A percentile compares a stretch with the other conserved stretches of the same genome.
Evolutionary conservation across 371 early-diverging fungal genomes (phyloP).

Genomic region (Lichtheimia corymbifera): DNA sequence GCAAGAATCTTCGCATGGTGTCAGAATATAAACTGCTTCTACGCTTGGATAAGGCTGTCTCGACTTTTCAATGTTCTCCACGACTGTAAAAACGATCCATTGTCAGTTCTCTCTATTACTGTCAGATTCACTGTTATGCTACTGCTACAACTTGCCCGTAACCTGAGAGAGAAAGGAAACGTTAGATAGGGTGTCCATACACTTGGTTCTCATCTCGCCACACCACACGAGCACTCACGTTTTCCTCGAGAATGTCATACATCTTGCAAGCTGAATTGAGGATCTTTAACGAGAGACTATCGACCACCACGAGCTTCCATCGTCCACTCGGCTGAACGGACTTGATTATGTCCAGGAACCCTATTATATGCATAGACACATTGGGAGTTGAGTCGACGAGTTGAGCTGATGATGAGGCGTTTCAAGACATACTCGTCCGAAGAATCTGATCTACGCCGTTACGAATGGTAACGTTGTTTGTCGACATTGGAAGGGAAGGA

Average conservation of each 20-base stretch:
- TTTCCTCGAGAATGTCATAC: conserved; percentile 92
- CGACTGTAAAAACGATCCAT: conserved; percentile 13
- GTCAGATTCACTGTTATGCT: not conserved
- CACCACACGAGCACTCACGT: conserved; percentile 68
- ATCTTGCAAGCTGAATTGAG: conserved; percentile 88
- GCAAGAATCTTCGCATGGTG: conserved; percentile 80
- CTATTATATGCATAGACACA: conserved; percentile 44
- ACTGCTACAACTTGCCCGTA: not conserved
- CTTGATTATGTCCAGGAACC: conserved; percentile 70
- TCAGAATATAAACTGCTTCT: conserved; percentile 92
- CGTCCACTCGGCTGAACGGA: conserved; percentile 66
- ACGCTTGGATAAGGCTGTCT: conserved; percentile 83
- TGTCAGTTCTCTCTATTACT: not conserved
- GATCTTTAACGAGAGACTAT: conserved; percentile 80
- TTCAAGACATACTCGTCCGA: conserved; percentile 10
- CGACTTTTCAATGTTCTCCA: conserved; percentile 77
- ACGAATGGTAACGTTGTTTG: conserved; percentile 8
- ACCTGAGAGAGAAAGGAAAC: conserved; percentile 17
- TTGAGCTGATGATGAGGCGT: not conserved
- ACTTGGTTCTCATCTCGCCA: not conserved
- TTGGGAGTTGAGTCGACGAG: conserved; percentile 6
- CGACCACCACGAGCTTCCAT: conserved; percentile 93
- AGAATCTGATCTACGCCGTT: conserved; percentile 18
- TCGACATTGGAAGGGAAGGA: too few relatives aligned
- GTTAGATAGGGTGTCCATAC: not conserved